Conservation (phyloP, 768 basidiomycete genomes). For the Tubosaeta brunneosetosa region DNA sequence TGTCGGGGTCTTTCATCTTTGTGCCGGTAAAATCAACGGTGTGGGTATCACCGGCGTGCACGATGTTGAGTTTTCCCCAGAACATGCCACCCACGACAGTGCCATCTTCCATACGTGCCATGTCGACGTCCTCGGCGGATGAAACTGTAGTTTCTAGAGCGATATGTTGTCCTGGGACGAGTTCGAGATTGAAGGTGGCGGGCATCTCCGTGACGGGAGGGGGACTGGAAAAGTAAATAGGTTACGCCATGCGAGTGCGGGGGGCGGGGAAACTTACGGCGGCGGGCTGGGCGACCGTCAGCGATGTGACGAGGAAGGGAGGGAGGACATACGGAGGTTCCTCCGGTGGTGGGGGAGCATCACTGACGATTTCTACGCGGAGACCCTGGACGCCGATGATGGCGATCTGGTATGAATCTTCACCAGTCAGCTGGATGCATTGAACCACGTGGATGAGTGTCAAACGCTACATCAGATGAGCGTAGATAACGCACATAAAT, state of each 20-base stretch:
- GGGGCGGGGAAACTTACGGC: conserved; percentile 38
- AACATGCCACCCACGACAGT: conserved; percentile 81
- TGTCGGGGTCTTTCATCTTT: conserved; percentile 58
- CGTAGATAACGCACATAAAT: conserved; percentile 60
- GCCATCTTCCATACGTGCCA: conserved; percentile 89
- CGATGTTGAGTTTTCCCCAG: conserved; percentile 83
- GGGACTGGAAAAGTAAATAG: conserved; percentile 32
- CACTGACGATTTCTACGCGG: conserved; percentile 81
- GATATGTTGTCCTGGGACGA: conserved; percentile 72
- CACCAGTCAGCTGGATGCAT: conserved; percentile 60
- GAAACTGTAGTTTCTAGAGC: conserved; percentile 74
- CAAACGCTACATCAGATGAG: conserved; percentile 4
- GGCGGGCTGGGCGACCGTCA: conserved; percentile 36
- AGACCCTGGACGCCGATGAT: conserved; percentile 76
- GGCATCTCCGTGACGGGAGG: conserved; percentile 85
- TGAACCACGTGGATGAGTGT: conserved; percentile 19
- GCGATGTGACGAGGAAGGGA: not conserved
- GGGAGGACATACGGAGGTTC: conserved; percentile 61
- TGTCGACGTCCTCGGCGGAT: conserved; percentile 79
- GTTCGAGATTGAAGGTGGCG: conserved; percentile 77
- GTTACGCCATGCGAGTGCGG: conserved; percentile 9
- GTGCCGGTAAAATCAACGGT: conserved; percentile 82
- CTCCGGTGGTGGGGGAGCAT: conserved; percentile 79
- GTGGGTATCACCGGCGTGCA: conserved; percentile 74
- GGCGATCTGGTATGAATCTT: conserved; percentile 90